phyloP scores from a whole-genome alignment of 2,329 filamentous ascomycete genomes.

The Juglanconis juglandina region DNA sequence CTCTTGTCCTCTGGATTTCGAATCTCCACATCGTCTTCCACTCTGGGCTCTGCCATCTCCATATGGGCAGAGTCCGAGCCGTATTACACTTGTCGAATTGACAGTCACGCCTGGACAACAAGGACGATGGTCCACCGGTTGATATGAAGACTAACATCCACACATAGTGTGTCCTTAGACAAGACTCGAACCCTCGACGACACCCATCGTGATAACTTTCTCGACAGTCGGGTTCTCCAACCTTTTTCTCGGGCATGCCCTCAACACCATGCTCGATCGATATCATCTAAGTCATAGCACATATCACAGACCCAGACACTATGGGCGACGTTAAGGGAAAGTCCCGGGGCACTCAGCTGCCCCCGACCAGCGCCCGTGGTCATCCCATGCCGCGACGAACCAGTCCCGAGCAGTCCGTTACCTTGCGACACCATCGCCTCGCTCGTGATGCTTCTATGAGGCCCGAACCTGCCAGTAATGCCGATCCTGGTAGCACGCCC shows the following conservation, averaged over 20 bases:
- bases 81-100: too few relatives aligned
- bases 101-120: too few relatives aligned
- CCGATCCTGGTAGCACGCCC: conserved; percentile 20
- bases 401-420: conserved; percentile 44
- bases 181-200: too few relatives aligned
- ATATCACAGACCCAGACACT: conserved; percentile 5
- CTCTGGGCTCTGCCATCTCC: too few relatives aligned
- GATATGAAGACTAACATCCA: too few relatives aligned
- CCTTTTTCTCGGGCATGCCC: conserved; percentile 3
- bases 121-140: too few relatives aligned
- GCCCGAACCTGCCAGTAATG: conserved; percentile 14
- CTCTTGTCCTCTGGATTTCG: too few relatives aligned
- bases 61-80: too few relatives aligned
- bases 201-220: too few relatives aligned
- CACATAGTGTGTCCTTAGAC: too few relatives aligned
- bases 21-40: too few relatives aligned
- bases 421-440: conserved; percentile 43
- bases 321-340: conserved; percentile 30
- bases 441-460: conserved; percentile 37
- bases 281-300: not conserved
- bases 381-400: conserved; percentile 43
- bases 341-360: conserved; percentile 24
- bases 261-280: conserved; percentile 18
- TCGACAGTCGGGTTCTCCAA: not conserved
- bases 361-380: conserved; percentile 25